phyloP scores from a whole-genome alignment of 2,329 filamentous ascomycete species.

The Penicillium rolfsii region DNA sequence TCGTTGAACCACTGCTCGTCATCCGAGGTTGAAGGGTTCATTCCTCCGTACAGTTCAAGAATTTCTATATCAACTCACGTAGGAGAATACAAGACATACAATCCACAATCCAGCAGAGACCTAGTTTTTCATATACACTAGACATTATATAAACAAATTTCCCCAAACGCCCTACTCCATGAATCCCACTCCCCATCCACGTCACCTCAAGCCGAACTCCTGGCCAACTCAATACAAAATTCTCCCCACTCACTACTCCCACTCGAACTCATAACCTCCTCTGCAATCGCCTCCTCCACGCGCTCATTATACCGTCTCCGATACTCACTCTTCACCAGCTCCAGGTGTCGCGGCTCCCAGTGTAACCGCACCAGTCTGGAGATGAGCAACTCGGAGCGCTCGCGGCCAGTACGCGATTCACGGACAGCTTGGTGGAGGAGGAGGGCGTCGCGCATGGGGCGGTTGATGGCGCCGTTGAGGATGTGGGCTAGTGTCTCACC shows the following conservation, averaged over 20 bases:
- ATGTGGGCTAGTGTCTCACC: slow-evolving; percentile 94
- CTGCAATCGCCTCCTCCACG: slow-evolving; percentile 76
- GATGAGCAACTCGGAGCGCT: slow-evolving; percentile 84
- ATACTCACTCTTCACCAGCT: slow-evolving; percentile 78
- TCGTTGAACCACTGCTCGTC: no score
- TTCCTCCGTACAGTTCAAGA: neutral
- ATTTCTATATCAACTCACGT: neutral
- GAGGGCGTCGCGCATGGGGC: slow-evolving; percentile 87
- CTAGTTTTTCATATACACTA: slow-evolving; percentile 5
- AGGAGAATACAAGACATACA: neutral
- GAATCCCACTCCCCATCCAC: neutral
- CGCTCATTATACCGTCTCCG: slow-evolving; percentile 73
- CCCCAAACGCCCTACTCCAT: neutral
- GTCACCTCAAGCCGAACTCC: slow-evolving; percentile 32
- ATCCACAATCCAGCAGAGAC: neutral
- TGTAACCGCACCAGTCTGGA: slow-evolving; percentile 85
- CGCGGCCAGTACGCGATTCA: slow-evolving; percentile 68
- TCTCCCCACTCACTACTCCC: slow-evolving; percentile 66
- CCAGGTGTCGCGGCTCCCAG: slow-evolving; percentile 85
- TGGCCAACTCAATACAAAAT: slow-evolving; percentile 69
- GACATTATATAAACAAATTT: neutral
- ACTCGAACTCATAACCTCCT: slow-evolving; percentile 66
- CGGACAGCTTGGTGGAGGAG: slow-evolving; percentile 88
- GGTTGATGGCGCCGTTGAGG: slow-evolving; percentile 95
- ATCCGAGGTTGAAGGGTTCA: no score